These are phyloP conservation scores for Pyricularia sp. DNA, from an alignment of 2,329 filamentous ascomycete genomes.

Conservation along the genomic window DNA sequence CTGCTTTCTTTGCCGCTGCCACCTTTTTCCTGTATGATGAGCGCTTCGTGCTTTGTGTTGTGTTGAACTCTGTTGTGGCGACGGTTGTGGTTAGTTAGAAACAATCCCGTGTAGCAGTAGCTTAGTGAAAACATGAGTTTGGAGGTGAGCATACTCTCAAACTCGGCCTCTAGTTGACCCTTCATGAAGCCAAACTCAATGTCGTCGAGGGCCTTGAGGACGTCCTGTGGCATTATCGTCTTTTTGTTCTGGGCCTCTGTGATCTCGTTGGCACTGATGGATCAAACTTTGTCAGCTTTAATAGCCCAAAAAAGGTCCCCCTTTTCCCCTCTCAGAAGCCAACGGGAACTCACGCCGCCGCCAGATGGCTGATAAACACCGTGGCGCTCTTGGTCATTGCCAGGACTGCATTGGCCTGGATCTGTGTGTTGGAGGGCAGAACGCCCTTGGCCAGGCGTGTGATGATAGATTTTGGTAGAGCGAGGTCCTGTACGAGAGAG, in stretches of 20 bases:
- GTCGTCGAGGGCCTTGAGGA: slow-evolving; percentile 68
- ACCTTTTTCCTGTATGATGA: slow-evolving; percentile 64
- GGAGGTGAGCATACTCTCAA: slow-evolving; percentile 49
- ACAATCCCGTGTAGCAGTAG: background rate
- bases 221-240: slow-evolving; percentile 67
- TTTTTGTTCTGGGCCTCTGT: slow-evolving; percentile 61
- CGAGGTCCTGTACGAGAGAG: slow-evolving; percentile 49
- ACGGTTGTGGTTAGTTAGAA: background rate
- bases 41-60: slow-evolving; percentile 64
- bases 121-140: slow-evolving; percentile 3
- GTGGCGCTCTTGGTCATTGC: slow-evolving; percentile 76
- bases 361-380: slow-evolving; percentile 74
- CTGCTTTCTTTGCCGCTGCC: slow-evolving; percentile 49
- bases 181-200: slow-evolving; percentile 68
- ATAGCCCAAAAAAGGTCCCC: background rate
- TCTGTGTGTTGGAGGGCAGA: slow-evolving; percentile 70
- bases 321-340: background rate
- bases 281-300: background rate
- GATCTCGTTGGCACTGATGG: slow-evolving; percentile 59
- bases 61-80: slow-evolving; percentile 56
- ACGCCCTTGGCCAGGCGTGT: slow-evolving; percentile 72
- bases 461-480: slow-evolving; percentile 72
- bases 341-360: slow-evolving; percentile 51
- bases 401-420: slow-evolving; percentile 72
- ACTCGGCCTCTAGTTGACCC: slow-evolving; percentile 61